Base-by-base conservation (phyloP, 768 basidiomycete species). In the Hortiboletus campestris region DNA sequence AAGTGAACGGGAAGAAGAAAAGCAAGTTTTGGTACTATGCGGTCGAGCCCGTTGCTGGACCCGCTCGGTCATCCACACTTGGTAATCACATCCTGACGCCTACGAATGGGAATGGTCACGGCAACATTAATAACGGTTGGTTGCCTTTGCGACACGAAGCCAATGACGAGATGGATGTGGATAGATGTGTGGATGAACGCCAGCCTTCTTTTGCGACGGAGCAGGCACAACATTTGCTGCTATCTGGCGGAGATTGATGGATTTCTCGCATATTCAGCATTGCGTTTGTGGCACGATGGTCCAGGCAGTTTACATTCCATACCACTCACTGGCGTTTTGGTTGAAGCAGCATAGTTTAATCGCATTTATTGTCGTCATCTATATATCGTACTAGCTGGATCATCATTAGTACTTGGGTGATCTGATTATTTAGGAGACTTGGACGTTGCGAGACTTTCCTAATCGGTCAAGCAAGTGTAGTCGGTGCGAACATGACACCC, bases 11-110 rank as follows among this genome's bases (percentile, higher is more conserved):
- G 57, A 90, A 86, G 75, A 92, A 89, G 75, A 85, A 80, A 70
- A 92, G 91, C 66, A 91, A 88, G 65, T 92, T 85, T 68, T 91
- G 91, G 90, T 86, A 88, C 42, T 94, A 94, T 60, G 91, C 91
- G 19, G 88, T 93, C 25, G 91, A 93, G 62, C 87, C 89, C 1
- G 63, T 81, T 42, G 70, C 79, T 9, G 75, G 72, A 25, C 59
- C 73, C 13, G 17, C 62, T 35, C 55, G 43, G 25, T 61, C 63
- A 46, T 51, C 59, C 17, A 43, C 45, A 25, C 51, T 20, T 32
- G 63, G 49, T 22, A 46, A 55, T 55, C 60, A 59, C 46, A 47
- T 59, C 48, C 56, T 59, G 49, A 43, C 55, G 45, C 36, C 40
- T 6, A 44, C 61, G 20, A 69, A 74, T 25, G 63, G 62, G 51